Evolutionary conservation across 805 yeast species (phyloP), one percentile per base, ranked within the genome.

Genomic region (Vanderwaltozyma yarrowii): DNA sequence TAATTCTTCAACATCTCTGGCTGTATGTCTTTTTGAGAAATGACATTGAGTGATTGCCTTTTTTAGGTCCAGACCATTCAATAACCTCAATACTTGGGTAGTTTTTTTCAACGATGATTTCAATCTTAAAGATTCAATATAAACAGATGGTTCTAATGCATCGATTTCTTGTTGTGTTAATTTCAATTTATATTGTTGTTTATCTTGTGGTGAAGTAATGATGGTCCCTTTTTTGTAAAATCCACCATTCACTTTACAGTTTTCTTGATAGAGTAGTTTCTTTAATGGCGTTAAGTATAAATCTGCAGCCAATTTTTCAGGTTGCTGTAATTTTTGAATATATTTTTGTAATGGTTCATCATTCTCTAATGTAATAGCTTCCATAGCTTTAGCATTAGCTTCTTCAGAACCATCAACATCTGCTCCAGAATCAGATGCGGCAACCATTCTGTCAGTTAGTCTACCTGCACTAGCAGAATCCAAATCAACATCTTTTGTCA

Each of bases 31-130:
- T 34, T 78, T 71, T 57, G 78, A 76, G 67, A 89, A 89, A 61
- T 89, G 96, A 50, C 88, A 78, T 64, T 88, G 96, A 30, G 89
- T 85, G 49, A 89, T 81, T 37, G 96, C 97, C 31, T 73, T 74
- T 49, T 77, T 74, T 26, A 84, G 76, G 37, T 76, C 71, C 61
- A 82, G 64, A 25, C 80, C 80, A 40, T 84, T 73, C 41, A 88
- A 72, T 53, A 87, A 74, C 47, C 96, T 71, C 46, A 84, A 68
- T 35, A 86, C 81, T 29, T 77, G 67, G 10, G 85, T 85, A 32
- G 92, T 85, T 64, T 89, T 89, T 63, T 89, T 89, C 67, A 80
- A 74, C 5, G 94, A 79, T n/a, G 88, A 74, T 59, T 85, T 85
- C 50, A 88, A 71, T 61, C 97, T 73, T 67, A 70, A 79, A 10